Conservation (phyloP, 768 basidiomycete genomes). For the Coprinellus micaceus region DNA sequence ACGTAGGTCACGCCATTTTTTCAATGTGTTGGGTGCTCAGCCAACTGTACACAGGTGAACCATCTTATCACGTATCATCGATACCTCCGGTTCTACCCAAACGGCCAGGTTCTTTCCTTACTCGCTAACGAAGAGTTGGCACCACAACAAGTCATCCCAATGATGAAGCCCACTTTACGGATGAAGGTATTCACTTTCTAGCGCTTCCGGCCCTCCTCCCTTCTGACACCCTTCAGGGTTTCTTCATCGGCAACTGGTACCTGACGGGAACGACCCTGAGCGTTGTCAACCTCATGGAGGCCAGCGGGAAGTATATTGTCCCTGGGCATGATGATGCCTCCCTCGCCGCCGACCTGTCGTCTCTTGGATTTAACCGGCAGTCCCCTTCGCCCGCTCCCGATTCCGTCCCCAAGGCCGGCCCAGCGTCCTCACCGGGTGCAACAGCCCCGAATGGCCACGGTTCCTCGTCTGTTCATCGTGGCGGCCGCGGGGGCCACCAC, state of each 20-base stretch:
- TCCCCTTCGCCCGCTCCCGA: neutral
- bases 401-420: neutral
- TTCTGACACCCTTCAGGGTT: conserved; percentile 46
- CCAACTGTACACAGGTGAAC: conserved; percentile 52
- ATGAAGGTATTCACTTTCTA: conserved; percentile 56
- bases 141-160: conserved; percentile 70
- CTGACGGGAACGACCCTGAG: conserved; percentile 59
- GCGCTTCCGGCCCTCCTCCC: neutral
- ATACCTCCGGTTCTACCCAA: conserved; percentile 88
- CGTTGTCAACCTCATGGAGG: conserved; percentile 64
- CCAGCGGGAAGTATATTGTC: conserved; percentile 35
- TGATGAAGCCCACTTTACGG: conserved; percentile 70
- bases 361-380: neutral
- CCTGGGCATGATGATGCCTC: conserved; percentile 1
- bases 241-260: conserved; percentile 68
- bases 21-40: conserved; percentile 8
- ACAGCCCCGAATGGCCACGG: neutral
- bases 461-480: neutral
- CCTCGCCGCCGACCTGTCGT: conserved; percentile 15
- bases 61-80: conserved; percentile 92
- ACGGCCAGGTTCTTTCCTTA: conserved; percentile 82
- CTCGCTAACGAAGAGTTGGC: conserved; percentile 74
- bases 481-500: neutral
- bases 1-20: conserved; percentile 43
- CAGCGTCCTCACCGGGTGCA: neutral